Base-by-base conservation (phyloP, 2,329 filamentous ascomycete species). In the Fusarium tuaranense region DNA sequence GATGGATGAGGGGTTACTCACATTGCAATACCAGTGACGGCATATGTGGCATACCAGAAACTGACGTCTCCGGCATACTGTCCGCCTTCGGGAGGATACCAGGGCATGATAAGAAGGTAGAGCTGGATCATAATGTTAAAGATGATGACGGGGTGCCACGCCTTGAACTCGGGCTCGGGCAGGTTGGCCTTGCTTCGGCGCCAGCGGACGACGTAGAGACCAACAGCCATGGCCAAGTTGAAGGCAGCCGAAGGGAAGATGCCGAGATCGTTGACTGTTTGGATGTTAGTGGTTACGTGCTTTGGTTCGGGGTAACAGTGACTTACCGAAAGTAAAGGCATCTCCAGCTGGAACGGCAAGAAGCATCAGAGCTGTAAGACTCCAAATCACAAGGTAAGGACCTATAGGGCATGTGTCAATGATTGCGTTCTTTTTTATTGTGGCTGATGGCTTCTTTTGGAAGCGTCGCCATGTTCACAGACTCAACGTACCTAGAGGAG, bases 11-110 rank as follows among this genome's bases (percentile, higher is more conserved):
- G 3, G 5, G 88, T 16, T 59, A 36, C 89, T 86, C 84, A 91
- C 89, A 93, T 87, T 27, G 81, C 91, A 67, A 94, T 87, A 0
- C 92, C 92, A 1, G 90, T 87, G 1, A 91, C 88, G 22, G 89
- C 88, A 75, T 94, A 94, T 0, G 92, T 94, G 2, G 87, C 92
- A 73, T 94, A 94, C 89, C 91, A 94, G 81, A 94, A 94, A 64
- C 88, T 92, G 5, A 94, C 92, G 66, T 92, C 89, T 0, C 92
- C 92, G 0, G 88, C 89, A 58, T 88, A 87, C 0, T 84, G 83
- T 0, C 92, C 92, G 0, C 84, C 87, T 1, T 85, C 84, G 0
- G 92, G 92, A 2, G 92, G 92, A 73, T 91, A 92, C 92, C 92
- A 94, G 0, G 92, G 92, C 86, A 93, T 93, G 20, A 91, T 86